Percentiles rank a stretch among this genome's conserved stretches.
Conservation (phyloP, 73 alveolate genomes). For the Symbiodinium natans region DNA sequence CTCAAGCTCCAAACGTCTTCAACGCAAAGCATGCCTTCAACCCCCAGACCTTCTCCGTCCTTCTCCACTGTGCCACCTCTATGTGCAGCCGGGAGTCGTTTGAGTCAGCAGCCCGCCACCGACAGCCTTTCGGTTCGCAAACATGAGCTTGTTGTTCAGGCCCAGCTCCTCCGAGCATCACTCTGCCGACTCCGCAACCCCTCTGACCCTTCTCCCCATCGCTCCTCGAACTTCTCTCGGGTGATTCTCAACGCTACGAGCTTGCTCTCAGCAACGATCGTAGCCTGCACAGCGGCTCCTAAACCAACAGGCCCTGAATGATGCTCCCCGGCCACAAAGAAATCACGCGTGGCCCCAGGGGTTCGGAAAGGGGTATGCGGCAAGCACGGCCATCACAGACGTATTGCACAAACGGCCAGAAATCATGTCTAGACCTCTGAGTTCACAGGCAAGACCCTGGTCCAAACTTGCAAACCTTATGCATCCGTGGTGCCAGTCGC, state of each 20-base stretch:
- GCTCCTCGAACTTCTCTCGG: not conserved
- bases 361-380: too few species aligned
- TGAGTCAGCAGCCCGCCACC: not conserved
- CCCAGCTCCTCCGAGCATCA: constrained; percentile 40
- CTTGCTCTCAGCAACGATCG: constrained; percentile 95
- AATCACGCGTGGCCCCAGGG: too few species aligned
- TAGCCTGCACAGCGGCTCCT: constrained; percentile 32
- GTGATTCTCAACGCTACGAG: constrained; percentile 39
- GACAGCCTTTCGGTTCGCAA: constrained; percentile 88
- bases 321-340: too few species aligned
- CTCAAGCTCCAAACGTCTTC: not conserved
- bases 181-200: not conserved
- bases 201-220: not conserved
- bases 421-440: not conserved
- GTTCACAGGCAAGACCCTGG: not conserved
- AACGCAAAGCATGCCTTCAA: not conserved
- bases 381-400: too few species aligned
- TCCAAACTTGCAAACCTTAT: too few species aligned
- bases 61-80: constrained; percentile 6
- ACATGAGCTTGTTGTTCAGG: constrained; percentile 58
- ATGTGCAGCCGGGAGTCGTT: not conserved
- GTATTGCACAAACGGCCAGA: not conserved
- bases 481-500: constrained; percentile 81
- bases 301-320: too few species aligned
- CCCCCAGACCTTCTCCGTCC: constrained; percentile 34